phyloP scores from a whole-genome alignment of 805 yeast genomes.

The Limtongia smithiae region DNA sequence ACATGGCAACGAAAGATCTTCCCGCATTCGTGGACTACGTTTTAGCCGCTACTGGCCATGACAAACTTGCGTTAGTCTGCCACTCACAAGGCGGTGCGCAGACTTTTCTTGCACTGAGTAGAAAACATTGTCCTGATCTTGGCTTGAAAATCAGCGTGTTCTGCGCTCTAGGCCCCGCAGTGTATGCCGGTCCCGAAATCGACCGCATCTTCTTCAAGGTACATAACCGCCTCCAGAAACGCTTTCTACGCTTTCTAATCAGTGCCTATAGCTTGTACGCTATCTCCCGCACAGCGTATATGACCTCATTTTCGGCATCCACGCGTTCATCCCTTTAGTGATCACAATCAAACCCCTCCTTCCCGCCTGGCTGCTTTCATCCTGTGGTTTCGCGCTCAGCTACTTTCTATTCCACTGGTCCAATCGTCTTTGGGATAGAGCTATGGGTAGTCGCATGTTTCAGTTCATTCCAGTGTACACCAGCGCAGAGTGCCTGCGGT shows the following conservation, averaged over 20 bases:
- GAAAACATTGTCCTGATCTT: conserved; percentile 43
- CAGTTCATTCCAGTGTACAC: conserved; percentile 82
- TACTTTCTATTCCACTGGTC: conserved; percentile 85
- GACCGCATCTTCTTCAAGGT: conserved; percentile 44
- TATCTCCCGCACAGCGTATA: conserved; percentile 30
- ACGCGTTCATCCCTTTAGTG: conserved; percentile 76
- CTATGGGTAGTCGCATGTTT: conserved; percentile 68
- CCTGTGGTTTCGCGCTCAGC: conserved; percentile 74
- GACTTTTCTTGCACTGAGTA: conserved; percentile 63
- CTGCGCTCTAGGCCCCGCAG: conserved; percentile 84
- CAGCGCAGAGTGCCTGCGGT: conserved; percentile 77
- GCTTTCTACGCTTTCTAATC: neutral
- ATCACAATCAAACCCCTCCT: conserved; percentile 52
- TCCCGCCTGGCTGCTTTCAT: conserved; percentile 44
- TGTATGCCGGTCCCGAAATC: conserved; percentile 76
- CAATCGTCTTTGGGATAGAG: conserved; percentile 68
- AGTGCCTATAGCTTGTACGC: conserved; percentile 29
- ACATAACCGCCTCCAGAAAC: too few species aligned
- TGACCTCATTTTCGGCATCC: conserved; percentile 60
- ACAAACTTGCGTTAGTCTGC: conserved; percentile 57
- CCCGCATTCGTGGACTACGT: conserved; percentile 69
- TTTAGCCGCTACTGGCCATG: conserved; percentile 38
- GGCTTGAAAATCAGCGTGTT: conserved; percentile 61
- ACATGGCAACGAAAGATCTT: conserved; percentile 74
- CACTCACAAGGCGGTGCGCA: conserved; percentile 96